Conservation (phyloP, 2,329 filamentous ascomycete genomes). For the Tolypocladium endophyticum region DNA sequence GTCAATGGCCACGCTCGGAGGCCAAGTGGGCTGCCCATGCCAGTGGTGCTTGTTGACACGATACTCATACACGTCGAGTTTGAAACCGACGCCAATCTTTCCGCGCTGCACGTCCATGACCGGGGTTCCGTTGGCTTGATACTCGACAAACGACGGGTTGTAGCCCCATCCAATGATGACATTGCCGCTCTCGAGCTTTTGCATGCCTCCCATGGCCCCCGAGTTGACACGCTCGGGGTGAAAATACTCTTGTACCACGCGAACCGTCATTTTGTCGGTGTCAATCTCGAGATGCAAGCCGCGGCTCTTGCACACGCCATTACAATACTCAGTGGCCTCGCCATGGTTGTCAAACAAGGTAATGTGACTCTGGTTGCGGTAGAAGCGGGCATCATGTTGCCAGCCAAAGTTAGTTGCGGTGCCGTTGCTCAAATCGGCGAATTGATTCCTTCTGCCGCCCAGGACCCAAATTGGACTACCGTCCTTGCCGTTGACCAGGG, state of each 20-base stretch:
- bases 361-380: slow-evolving; percentile 16
- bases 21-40: slow-evolving; percentile 16
- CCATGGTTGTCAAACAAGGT: slow-evolving; percentile 29
- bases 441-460: slow-evolving; percentile 23
- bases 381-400: slow-evolving; percentile 26
- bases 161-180: slow-evolving; percentile 9
- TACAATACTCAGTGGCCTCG: slow-evolving; percentile 18
- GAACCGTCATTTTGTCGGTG: slow-evolving; percentile 15
- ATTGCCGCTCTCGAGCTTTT: slow-evolving; percentile 16
- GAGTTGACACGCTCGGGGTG: slow-evolving; percentile 15
- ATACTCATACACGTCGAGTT: slow-evolving; percentile 16
- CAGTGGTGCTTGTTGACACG: slow-evolving; percentile 16
- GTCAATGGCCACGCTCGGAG: slow-evolving; percentile 11
- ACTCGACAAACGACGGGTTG: background rate
- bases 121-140: background rate
- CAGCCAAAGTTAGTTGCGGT: slow-evolving; percentile 24
- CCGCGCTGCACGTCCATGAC: slow-evolving; percentile 6
- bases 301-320: background rate
- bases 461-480: slow-evolving; percentile 19
- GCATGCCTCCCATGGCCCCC: slow-evolving; percentile 16
- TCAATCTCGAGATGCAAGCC: slow-evolving; percentile 17
- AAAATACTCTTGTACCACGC: slow-evolving; percentile 17
- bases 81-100: slow-evolving; percentile 9
- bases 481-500: background rate
- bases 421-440: slow-evolving; percentile 21